Evolutionary conservation across 2,329 filamentous ascomycete species (phyloP), one percentile per base, ranked within the genome.

Genomic region (Shiraia bambusicola): DNA sequence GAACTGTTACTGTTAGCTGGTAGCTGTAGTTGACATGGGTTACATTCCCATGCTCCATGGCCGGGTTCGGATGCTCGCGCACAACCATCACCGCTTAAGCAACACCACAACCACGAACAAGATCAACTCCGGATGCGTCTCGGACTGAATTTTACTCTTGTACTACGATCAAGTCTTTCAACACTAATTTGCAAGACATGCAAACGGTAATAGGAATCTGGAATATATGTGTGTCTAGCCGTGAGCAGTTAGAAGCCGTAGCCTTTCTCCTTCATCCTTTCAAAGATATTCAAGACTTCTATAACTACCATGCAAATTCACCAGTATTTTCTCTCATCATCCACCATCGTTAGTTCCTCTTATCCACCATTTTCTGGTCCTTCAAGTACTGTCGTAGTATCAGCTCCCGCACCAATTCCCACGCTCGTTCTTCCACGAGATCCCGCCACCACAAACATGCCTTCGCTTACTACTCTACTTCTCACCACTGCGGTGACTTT

Each of bases 11-110:
- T 30, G 29, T 34, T 30, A 11, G 31, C 22, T 13, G 12, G 11
- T 11, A 22, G 19, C 16, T 14, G 28, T 15, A 11, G 26, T 35
- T 16, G 11, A 26, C 24, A 14, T 27, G 26, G 42, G 39, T 46
- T 45, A 48, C 54, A 60, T 60, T 60, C 57, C n/a, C 54, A 52
- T 34, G 43, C 48, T 28, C n/a, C 14, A n/a, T 5, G 16, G 37
- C 46, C 50, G 43, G 37, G 56, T 43, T 29, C 55, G 52, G 50
- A 49, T 49, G 17, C 43, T 37, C 44, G 28, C 37, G n/a, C 14
- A 34, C 29, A 26, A 38, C 34, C 37, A 37, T 24, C 27, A 34
- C 35, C 28, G 34, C 37, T 13, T 28, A 36, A 17, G 36, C 29
- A 51, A 37, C 37, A 42, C 24, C 34, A 36, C 36, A n/a, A 26